These are phyloP conservation scores for Capronia coronata DNA, from an alignment of 2,329 filamentous ascomycete genomes.

Conservation along the genomic window DNA sequence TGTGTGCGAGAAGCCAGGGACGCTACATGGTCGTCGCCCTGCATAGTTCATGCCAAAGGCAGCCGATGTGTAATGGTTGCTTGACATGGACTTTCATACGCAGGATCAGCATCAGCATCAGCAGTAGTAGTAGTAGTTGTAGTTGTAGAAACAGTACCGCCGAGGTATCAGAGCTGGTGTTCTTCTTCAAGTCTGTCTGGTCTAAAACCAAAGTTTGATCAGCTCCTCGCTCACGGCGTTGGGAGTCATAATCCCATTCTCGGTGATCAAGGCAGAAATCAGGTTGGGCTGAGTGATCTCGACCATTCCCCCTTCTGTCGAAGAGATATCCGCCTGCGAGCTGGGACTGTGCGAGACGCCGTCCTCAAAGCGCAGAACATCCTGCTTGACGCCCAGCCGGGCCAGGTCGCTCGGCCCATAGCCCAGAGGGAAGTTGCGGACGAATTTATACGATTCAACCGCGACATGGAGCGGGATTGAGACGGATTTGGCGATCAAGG, in stretches of 20 bases:
- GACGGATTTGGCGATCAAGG: constrained; percentile 65
- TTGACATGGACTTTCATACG: too few species aligned
- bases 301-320: constrained; percentile 35
- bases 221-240: constrained; percentile 61
- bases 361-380: constrained; percentile 64
- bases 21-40: too few species aligned
- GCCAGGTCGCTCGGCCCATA: constrained; percentile 21
- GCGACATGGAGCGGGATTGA: constrained; percentile 83
- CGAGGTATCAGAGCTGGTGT: not conserved
- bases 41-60: too few species aligned
- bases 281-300: constrained; percentile 53
- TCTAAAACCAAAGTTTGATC: constrained; percentile 55
- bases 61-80: too few species aligned
- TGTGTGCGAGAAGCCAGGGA: too few species aligned
- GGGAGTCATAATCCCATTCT: constrained; percentile 57
- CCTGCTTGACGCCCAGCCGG: constrained; percentile 67
- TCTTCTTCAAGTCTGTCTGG: not conserved
- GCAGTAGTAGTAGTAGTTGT: too few species aligned
- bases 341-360: constrained; percentile 28
- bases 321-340: constrained; percentile 12
- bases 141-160: too few species aligned
- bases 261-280: constrained; percentile 60
- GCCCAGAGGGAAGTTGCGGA: constrained; percentile 73
- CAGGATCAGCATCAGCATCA: too few species aligned
- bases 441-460: constrained; percentile 94